Base-by-base conservation (phyloP, 2,329 filamentous ascomycete species). In the Penicillium psychrosexuale region DNA sequence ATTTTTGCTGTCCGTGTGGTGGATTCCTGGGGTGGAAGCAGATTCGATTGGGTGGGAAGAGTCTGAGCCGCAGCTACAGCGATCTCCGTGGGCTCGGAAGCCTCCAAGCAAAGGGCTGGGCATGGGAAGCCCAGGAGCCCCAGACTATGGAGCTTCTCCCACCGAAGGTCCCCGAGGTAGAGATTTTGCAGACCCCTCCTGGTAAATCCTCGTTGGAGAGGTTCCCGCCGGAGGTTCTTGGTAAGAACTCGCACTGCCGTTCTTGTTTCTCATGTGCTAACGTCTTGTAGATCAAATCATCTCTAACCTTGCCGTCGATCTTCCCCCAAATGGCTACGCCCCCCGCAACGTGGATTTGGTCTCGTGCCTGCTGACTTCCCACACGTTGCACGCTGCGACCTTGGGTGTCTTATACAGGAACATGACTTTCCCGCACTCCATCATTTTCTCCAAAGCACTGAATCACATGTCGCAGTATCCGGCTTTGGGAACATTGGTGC, bases 391-490 rank as follows among this genome's bases (percentile, higher is more conserved):
- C 68, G 82, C 82, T 27, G 86, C 86, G 19, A 92, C 89, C 3
- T 77, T 92, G 33, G 82, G 84, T 62, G 88, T 89, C 7, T 81
- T 94, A 46, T 93, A 93, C 76, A 82, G 84, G 61, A 85, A 89
- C 70, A 88, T 93, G 71, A 91, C 88, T 40, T 88, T 93, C 62
- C 89, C 90, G 6, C 89, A 92, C 77, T 93, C 90, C 27, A 80
- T 85, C 57, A 90, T 91, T 69, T 94, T 92, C 75, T 86, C 86
- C 68, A 93, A 93, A 74, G 90, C 91, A 63, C 81, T 91, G 46
- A 78, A 80, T 55, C 89, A 90, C 66, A 79, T 93, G 61, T 77
- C 78, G 43, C 76, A 82, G 55, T 85, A 91, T 69, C 83, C 84
- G 2, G 78, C 84, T 8, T 78, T 92, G 51, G 90, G 89, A 43